Conservation (phyloP, 495 filamentous ascomycete genomes). For the Tuber umbilicatum region DNA sequence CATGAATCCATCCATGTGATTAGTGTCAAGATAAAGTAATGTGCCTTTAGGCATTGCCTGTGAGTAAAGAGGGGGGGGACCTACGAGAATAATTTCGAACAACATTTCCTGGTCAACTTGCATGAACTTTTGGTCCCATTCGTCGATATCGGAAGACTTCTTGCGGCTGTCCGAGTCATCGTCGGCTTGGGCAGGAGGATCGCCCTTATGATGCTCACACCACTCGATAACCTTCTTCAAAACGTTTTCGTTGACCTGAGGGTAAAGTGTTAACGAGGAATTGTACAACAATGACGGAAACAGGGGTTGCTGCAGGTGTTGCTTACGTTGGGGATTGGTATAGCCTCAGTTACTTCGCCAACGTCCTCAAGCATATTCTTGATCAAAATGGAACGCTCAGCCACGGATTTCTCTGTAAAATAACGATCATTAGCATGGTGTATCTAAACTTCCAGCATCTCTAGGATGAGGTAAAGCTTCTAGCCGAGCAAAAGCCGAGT, state of each 20-base stretch:
- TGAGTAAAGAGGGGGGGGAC: slow-evolving; percentile 28
- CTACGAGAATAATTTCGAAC: slow-evolving; percentile 94
- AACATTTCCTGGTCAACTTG: slow-evolving; percentile 99
- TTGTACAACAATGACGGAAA: neutral
- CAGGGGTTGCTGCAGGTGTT: slow-evolving; percentile 7
- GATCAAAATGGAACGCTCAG: slow-evolving; percentile 87
- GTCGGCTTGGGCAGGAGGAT: slow-evolving; percentile 66
- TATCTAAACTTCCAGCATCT: neutral
- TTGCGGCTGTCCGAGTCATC: slow-evolving; percentile 92
- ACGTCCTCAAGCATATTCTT: slow-evolving; percentile 97
- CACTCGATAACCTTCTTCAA: slow-evolving; percentile 94
- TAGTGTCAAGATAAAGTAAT: slow-evolving; percentile 8
- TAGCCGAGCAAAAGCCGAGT: neutral
- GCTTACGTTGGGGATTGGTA: slow-evolving; percentile 85
- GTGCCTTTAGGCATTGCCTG: neutral
- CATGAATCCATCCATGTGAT: neutral
- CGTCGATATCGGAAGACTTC: slow-evolving; percentile 97
- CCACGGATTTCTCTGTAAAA: slow-evolving; percentile 65
- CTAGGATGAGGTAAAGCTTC: neutral
- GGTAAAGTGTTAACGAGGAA: neutral
- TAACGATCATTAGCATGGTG: slow-evolving; percentile 12
- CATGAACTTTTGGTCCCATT: slow-evolving; percentile 99
- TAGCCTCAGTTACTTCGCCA: slow-evolving; percentile 59
- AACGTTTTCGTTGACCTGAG: slow-evolving; percentile 84
- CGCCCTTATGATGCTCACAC: slow-evolving; percentile 88